Conservation (phyloP, 805 yeast species). For the Candida easanensis region DNA sequence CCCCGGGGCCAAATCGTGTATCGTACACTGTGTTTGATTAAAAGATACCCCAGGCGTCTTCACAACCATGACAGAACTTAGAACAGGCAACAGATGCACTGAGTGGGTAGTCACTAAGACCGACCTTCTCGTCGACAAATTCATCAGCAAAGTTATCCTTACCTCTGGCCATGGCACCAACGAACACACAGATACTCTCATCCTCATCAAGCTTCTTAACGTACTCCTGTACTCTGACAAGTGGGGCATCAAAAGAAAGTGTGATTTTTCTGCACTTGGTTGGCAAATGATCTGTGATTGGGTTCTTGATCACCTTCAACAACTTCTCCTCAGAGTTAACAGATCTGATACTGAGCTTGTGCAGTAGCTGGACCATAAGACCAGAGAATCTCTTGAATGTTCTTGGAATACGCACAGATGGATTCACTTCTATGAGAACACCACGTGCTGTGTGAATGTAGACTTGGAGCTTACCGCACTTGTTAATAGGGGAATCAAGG, state of each 20-base stretch:
- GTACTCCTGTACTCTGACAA: slow-evolving; percentile 84
- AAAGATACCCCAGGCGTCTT: slow-evolving; percentile 91
- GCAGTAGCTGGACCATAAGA: slow-evolving; percentile 93
- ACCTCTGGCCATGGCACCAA: slow-evolving; percentile 99
- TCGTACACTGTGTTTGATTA: slow-evolving; percentile 3
- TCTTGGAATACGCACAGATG: slow-evolving; percentile 95
- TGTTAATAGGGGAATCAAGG: slow-evolving; percentile 95
- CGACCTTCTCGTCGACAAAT: slow-evolving; percentile 92
- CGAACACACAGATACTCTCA: slow-evolving; percentile 96
- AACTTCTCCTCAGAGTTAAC: slow-evolving; percentile 94
- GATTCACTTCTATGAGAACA: slow-evolving; percentile 92
- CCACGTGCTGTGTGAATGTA: slow-evolving; percentile 95
- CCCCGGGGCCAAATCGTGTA: too few species aligned
- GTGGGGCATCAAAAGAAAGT: slow-evolving; percentile 87
- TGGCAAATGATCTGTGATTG: slow-evolving; percentile 95
- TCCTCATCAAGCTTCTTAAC: slow-evolving; percentile 74
- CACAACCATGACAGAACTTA: slow-evolving; percentile 97
- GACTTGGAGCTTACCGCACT: slow-evolving; percentile 95
- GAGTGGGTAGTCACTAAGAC: slow-evolving; percentile 91
- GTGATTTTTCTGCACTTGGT: slow-evolving; percentile 94
- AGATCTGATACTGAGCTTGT: slow-evolving; percentile 87
- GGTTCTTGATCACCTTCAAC: slow-evolving; percentile 92
- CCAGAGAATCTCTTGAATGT: slow-evolving; percentile 98
- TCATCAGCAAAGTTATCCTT: slow-evolving; percentile 97
- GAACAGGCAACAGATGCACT: slow-evolving; percentile 98